Base-by-base conservation (phyloP, 768 basidiomycete genomes). In the Lactifluus echinatus region DNA sequence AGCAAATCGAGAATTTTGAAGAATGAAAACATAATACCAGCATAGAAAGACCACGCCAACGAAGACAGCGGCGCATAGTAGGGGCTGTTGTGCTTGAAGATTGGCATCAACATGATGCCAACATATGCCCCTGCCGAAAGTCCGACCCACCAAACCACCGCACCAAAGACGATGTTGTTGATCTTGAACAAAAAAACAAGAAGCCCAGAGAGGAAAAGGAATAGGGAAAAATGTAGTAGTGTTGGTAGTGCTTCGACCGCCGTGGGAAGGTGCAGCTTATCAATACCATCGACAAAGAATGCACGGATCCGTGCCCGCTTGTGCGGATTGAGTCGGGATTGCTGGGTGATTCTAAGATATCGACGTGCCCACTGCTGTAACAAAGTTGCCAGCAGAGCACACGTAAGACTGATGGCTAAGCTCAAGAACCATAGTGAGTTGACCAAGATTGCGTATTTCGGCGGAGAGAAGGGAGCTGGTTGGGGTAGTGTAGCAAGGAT, bases 121-220 rank as follows among this genome's bases (percentile, higher is more conserved):
- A n/a, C 4, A 11, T 56, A 56, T 14, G n/a, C n/a, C 6, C 21
- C 5, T 11, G 7, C 6, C 21, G 12, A 49, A 19, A 56, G 19
- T 3, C 4, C 26, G 15, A 34, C n/a, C 39, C 28, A 49, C 23
- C 29, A 40, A n/a, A 12, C n/a, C n/a, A 49, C 55, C 1, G 6
- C 5, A 3, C 11, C 1, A 12, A 39, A 56, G n/a, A 60, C 19
- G 1, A 21, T 2, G 19, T 5, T 10, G n/a, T 61, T 47, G 44
- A 42, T 43, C 17, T 15, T 28, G 42, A 29, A 49, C 4, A 63
- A 11, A 19, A 44, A 61, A 4, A 50, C 15, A n/a, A 47, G 3
- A n/a, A 59, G 54, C 14, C 61, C 60, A 2, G 28, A 2, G 24
- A 63, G 33, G 59, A 62, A 62, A 2, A 62, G 42, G 59, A 44